phyloP scores from a whole-genome alignment of 805 yeast genomes.

The Kurtzmaniella cleridarum region DNA sequence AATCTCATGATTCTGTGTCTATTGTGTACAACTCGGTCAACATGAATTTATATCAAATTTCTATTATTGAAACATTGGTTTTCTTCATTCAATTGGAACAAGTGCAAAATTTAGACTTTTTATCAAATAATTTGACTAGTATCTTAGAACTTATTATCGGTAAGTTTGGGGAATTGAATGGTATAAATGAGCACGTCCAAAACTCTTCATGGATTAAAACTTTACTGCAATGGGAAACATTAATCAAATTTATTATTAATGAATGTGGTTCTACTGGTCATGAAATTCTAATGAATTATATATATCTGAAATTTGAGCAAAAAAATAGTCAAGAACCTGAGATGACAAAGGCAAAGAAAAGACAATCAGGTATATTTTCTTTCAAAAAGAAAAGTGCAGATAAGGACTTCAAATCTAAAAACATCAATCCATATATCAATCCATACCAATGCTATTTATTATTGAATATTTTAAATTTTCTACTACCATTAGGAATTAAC shows the following conservation, averaged over 20 bases:
- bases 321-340: neutral
- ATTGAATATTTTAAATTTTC: slow-evolving; percentile 22
- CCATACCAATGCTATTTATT: slow-evolving; percentile 29
- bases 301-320: slow-evolving; percentile 22
- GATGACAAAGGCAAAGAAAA: slow-evolving; percentile 9
- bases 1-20: slow-evolving; percentile 22
- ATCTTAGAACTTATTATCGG: slow-evolving; percentile 26
- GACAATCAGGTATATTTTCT: slow-evolving; percentile 21
- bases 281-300: slow-evolving; percentile 28
- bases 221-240: slow-evolving; percentile 22
- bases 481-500: slow-evolving; percentile 32
- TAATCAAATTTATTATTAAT: slow-evolving; percentile 24
- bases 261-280: slow-evolving; percentile 35
- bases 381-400: slow-evolving; percentile 19
- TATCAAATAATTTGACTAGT: slow-evolving; percentile 19
- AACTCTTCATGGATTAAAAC: slow-evolving; percentile 28
- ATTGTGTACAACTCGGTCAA: slow-evolving; percentile 16
- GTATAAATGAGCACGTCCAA: slow-evolving; percentile 20
- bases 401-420: slow-evolving; percentile 11
- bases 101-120: slow-evolving; percentile 33
- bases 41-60: slow-evolving; percentile 20
- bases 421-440: slow-evolving; percentile 26
- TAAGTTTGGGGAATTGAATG: slow-evolving; percentile 22
- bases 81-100: slow-evolving; percentile 36
- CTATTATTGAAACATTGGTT: slow-evolving; percentile 28